These are phyloP conservation scores for Aspergillus costaricaensis DNA, from an alignment of 2,329 filamentous ascomycete species.

Conservation along the genomic window DNA sequence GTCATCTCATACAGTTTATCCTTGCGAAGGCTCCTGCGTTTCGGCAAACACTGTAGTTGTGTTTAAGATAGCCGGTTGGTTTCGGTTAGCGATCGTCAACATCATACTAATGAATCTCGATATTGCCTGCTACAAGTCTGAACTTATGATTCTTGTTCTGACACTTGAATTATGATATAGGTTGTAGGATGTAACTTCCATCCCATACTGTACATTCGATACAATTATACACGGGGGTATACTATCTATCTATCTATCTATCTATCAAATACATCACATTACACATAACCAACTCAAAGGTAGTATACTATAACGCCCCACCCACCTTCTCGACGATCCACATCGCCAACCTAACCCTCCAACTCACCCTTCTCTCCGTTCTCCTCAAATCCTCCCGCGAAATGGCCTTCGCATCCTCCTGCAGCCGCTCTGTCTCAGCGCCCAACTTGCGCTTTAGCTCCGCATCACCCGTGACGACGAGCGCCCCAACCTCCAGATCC, in stretches of 20 bases:
- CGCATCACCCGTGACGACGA: slow-evolving; percentile 79
- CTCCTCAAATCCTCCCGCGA: slow-evolving; percentile 77
- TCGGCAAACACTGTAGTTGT: too few species aligned
- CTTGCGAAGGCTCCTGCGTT: too few species aligned
- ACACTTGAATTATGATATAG: too few species aligned
- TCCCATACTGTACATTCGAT: slow-evolving; percentile 7
- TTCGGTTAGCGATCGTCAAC: too few species aligned
- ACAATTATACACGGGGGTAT: slow-evolving; percentile 20
- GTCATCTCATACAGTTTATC: too few species aligned
- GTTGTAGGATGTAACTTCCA: neutral
- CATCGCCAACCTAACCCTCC: slow-evolving; percentile 87
- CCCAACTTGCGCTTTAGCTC: slow-evolving; percentile 71
- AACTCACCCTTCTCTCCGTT: slow-evolving; percentile 78
- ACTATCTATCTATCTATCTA: slow-evolving; percentile 11
- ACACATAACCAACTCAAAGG: neutral
- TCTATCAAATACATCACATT: slow-evolving; percentile 5
- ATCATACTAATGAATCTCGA: too few species aligned
- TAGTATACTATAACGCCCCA: slow-evolving; percentile 69
- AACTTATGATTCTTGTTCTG: too few species aligned
- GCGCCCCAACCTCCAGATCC: slow-evolving; percentile 84
- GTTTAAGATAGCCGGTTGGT: too few species aligned
- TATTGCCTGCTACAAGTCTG: too few species aligned
- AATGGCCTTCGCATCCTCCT: slow-evolving; percentile 69
- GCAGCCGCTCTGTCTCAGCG: slow-evolving; percentile 77
- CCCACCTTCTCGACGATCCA: slow-evolving; percentile 87